Base-by-base conservation (phyloP, 2,329 filamentous ascomycete genomes). In the Trichophyton rubrum region DNA sequence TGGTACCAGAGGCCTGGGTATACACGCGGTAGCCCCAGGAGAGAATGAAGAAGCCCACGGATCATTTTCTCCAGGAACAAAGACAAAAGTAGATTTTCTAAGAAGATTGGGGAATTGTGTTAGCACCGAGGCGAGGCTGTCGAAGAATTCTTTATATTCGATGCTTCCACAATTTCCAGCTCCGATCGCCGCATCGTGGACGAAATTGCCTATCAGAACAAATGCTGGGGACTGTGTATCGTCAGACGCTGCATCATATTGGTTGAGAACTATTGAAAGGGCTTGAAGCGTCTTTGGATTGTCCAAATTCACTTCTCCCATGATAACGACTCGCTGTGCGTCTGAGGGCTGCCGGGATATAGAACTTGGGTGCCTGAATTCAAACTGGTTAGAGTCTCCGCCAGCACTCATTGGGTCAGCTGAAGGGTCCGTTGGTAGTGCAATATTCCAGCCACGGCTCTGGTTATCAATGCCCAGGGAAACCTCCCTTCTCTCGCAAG, bases 101-200 rank as follows among this genome's bases (percentile, higher is more conserved):
- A 97, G 81, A 13, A 99, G 80, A 0, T 82, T 80, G 2, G 90
- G 89, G 69, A 90, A 97, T 66, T 97, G 90, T 6, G 88, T 80
- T 4, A 99, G 80, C 0, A 89, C 81, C 1, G 86, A 85, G 2
- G 93, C 92, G 11, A 99, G 81, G 7, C 85, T 84, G 74, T 99
- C 90, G 72, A 97, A 96, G 71, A 88, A 87, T 74, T 97, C 93
- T 76, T 97, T 97, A 77, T 96, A 97, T 74, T 95, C 90, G 66
- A 97, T 91, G 72, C 89, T 92, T 41, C 89, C 89, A 22, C 91
- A 53, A 72, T 88, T 91, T 41, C 89, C 89, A 24, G 87, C 85
- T 49, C 82, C 86, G 69, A 86, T 79, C 59, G 78, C 77, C 22
- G 82, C 78, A 65, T 78, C 77, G 53, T 78, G 80, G 59, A 80